Evolutionary conservation across 306 rosid genomes (phyloP).

Genomic region (Vigna hirtella): DNA sequence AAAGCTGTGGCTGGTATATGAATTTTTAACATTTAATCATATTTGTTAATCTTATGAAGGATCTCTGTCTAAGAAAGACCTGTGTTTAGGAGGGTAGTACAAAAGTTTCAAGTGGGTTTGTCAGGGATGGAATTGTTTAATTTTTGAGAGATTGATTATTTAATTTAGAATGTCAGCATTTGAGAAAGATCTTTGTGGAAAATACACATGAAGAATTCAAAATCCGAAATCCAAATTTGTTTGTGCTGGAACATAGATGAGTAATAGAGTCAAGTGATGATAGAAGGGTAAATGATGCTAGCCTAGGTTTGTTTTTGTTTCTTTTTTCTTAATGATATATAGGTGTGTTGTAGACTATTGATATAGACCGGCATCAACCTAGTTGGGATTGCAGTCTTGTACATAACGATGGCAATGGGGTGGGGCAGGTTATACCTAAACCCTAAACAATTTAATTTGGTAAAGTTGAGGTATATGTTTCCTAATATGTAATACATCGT

Average conservation of each 20-base stretch:
- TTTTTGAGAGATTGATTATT: neutral
- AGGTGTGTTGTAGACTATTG: too few species aligned
- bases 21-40: neutral
- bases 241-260: conserved; percentile 21
- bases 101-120: conserved; percentile 30
- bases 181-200: conserved; percentile 5
- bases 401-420: too few species aligned
- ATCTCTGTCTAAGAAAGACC: conserved; percentile 2
- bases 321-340: too few species aligned
- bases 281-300: conserved; percentile 14
- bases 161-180: conserved; percentile 7
- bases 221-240: conserved; percentile 31
- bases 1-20: neutral
- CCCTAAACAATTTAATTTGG: too few species aligned
- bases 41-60: conserved; percentile 14
- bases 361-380: too few species aligned
- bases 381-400: too few species aligned
- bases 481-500: too few species aligned
- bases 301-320: too few species aligned
- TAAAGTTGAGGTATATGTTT: too few species aligned
- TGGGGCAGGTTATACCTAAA: too few species aligned
- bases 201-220: conserved; percentile 16
- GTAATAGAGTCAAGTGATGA: conserved; percentile 31
- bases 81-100: conserved; percentile 12
- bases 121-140: conserved; percentile 3